Conservation (phyloP, 23 red algal species). For the Gracilariopsis chorda region DNA sequence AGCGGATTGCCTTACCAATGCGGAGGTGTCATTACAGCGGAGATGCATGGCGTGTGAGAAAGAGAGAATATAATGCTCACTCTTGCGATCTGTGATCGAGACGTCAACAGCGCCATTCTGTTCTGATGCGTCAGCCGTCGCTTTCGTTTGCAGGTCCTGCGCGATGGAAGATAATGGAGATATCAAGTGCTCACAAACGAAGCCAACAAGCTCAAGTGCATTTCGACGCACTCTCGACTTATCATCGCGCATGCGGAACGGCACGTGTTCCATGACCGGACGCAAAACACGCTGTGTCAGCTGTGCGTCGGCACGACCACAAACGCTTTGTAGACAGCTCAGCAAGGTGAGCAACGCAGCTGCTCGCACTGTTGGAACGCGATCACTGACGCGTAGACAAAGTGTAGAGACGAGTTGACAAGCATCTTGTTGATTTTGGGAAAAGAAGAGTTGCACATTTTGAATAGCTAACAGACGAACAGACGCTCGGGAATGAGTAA, state of each 20-base stretch:
- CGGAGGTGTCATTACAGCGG: conserved; percentile 20
- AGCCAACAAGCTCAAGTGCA: conserved; percentile 19
- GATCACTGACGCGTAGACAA: background rate
- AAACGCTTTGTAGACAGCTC: background rate
- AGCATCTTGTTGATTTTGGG: background rate
- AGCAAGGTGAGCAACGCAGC: background rate
- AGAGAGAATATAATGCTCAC: too few species aligned
- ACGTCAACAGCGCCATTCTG: background rate
- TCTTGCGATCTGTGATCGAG: too few species aligned
- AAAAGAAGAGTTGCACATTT: background rate
- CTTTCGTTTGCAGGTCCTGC: background rate
- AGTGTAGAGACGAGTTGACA: background rate
- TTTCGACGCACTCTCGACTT: conserved; percentile 42
- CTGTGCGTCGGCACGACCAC: background rate
- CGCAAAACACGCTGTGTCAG: background rate
- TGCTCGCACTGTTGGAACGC: conserved; percentile 29
- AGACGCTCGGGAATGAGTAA: background rate
- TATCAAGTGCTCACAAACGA: background rate
- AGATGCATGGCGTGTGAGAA: background rate
- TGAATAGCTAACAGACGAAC: conserved; percentile 11
- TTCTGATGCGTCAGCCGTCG: background rate
- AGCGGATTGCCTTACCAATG: background rate
- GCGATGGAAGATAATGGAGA: background rate
- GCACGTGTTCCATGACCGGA: background rate
- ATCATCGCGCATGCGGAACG: background rate